Evolutionary conservation across 2,329 filamentous ascomycete species (phyloP).

Genomic region (Emericellopsis atlantica): DNA sequence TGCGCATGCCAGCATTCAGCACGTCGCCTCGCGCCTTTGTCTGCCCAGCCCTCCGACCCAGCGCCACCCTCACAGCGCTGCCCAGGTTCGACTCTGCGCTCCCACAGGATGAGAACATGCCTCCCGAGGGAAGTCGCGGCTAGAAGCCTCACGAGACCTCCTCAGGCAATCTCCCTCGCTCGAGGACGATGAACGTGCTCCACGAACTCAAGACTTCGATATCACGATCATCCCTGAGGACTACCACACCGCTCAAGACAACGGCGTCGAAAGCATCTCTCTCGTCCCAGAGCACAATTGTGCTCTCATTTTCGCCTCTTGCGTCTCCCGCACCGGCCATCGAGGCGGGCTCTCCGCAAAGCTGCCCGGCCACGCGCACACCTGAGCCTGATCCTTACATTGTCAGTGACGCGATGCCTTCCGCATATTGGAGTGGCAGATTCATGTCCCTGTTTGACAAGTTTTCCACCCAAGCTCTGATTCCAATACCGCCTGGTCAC

Average conservation of each 20-base stretch:
- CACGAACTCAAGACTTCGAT: constrained; percentile 31
- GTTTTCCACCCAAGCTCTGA: constrained; percentile 11
- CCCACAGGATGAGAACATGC: constrained; percentile 15
- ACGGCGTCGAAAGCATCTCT: too few species aligned
- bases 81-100: constrained; percentile 3
- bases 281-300: constrained; percentile 3
- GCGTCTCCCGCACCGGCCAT: too few species aligned
- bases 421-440: constrained; percentile 49
- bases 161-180: constrained; percentile 24
- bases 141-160: background rate
- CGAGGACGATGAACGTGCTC: constrained; percentile 29
- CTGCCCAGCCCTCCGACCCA: constrained; percentile 1
- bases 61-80: constrained; percentile 6
- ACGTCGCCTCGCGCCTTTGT: background rate
- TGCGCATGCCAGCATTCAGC: background rate
- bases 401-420: constrained; percentile 28
- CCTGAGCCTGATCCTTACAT: constrained; percentile 11
- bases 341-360: too few species aligned
- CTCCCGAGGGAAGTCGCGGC: constrained; percentile 3
- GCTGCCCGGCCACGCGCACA: constrained; percentile 1
- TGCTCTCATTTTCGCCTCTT: constrained; percentile 1
- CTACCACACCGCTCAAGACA: too few species aligned
- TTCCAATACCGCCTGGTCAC: background rate
- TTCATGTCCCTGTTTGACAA: constrained; percentile 44
- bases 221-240: constrained; percentile 17